phyloP scores from a whole-genome alignment of 768 basidiomycete species.

The Leccinum sublutescens region DNA sequence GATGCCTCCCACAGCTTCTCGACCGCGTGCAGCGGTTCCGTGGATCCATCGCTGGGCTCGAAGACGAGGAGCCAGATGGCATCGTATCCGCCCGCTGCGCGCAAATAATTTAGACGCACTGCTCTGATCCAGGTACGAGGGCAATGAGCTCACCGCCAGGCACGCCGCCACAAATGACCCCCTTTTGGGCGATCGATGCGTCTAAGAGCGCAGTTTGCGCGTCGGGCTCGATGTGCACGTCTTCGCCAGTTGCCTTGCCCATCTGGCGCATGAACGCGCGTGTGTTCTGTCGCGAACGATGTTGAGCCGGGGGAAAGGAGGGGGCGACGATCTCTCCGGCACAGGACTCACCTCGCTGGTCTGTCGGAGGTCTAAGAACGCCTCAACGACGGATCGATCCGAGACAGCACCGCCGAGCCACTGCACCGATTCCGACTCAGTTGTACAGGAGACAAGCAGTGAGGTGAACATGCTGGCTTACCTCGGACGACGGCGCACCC shows the following conservation, averaged over 20 bases:
- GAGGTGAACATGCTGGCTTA: constrained; percentile 38
- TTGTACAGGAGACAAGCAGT: background rate
- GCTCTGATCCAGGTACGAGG: background rate
- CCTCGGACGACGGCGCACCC: constrained; percentile 47
- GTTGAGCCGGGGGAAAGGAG: background rate
- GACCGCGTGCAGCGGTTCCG: constrained; percentile 56
- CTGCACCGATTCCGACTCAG: constrained; percentile 30
- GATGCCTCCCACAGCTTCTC: constrained; percentile 62
- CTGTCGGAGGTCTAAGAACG: constrained; percentile 56
- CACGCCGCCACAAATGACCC: constrained; percentile 92
- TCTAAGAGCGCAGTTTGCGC: constrained; percentile 86
- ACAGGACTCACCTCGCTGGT: constrained; percentile 51
- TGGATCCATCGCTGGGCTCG: constrained; percentile 48
- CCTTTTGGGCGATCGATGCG: constrained; percentile 69
- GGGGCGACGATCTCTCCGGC: background rate
- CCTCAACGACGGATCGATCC: constrained; percentile 41
- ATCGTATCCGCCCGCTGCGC: constrained; percentile 91
- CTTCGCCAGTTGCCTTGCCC: constrained; percentile 58
- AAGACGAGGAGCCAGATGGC: constrained; percentile 94
- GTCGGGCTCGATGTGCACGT: constrained; percentile 86
- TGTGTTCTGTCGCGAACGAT: constrained; percentile 50
- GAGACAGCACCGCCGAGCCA: constrained; percentile 37
- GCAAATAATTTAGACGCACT: background rate
- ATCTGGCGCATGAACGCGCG: constrained; percentile 81
- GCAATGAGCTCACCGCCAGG: constrained; percentile 74